Evolutionary conservation across 257 asterid genomes (phyloP), one percentile per base, ranked within the genome.

Genomic region (Ophiorrhiza pumila): DNA sequence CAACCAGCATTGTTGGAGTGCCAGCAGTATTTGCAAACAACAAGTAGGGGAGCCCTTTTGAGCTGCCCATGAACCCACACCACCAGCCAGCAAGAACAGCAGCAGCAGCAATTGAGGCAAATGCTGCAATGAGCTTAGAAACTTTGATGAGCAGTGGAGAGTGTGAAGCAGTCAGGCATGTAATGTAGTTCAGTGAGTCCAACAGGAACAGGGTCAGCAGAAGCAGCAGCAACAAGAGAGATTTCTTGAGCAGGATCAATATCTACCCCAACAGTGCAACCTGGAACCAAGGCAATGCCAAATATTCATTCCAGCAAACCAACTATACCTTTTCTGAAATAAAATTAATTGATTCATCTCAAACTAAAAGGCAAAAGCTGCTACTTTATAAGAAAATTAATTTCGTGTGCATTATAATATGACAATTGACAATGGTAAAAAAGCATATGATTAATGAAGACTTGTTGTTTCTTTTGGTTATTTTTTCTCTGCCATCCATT

Each of bases 1-100:
- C 87, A 56, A 78, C 84, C 22, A 27, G 75, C 4, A 9, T 73
- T 37, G 42, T 7, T 7, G 42, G 58, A 85, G 7, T 86, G 87
- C 78, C 83, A 73, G 35, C 63, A 29, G 71, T 77, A 61, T 78
- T 18, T 86, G 27, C 37, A 60, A 18, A 56, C 22, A 13, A 31
- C 8, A 14, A 18, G 18, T 18, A 47, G 18, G 60, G 68, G 20
- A 17, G 70, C 47, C 69, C 63, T 57, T 57, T 9, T 37, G 34
- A 20, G 29, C 53, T 37, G 17, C 63, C 45, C 43, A 49, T 50
- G 69, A 9, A 18, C 49, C 22, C 58, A 18, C 42, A 37, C n/a
- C n/a, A n/a, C n/a, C n/a, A 39, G 65, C 63, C 66, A 39, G 22
- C 61, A 60, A 53, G 20, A 43, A 15, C 63, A 71, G 29, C 61